Evolutionary conservation across 2,329 filamentous ascomycete species (phyloP).

Genomic region (Ophiostoma triangulosporum): DNA sequence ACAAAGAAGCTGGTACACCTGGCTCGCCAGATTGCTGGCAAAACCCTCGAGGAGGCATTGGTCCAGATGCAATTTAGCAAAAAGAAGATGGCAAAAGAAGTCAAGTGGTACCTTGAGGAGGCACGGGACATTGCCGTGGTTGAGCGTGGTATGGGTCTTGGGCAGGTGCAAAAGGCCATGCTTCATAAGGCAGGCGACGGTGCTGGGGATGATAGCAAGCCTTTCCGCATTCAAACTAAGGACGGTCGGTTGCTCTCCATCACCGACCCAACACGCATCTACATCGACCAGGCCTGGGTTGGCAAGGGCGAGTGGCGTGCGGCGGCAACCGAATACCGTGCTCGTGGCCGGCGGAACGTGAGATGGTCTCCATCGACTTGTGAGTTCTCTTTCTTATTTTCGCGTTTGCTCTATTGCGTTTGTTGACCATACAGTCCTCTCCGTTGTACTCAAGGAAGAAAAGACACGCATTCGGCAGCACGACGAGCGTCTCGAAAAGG

Average conservation of each 20-base stretch:
- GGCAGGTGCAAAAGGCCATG: constrained; percentile 23
- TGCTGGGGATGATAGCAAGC: constrained; percentile 22
- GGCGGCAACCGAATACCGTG: constrained; percentile 55
- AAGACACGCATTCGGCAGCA: constrained; percentile 72
- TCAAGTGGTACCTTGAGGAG: constrained; percentile 64
- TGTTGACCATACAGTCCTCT: constrained; percentile 41
- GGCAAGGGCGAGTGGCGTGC: constrained; percentile 48
- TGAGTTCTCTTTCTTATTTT: constrained; percentile 31
- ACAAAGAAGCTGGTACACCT: constrained; percentile 85
- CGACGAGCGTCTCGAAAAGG: constrained; percentile 64
- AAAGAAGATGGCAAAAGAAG: constrained; percentile 79
- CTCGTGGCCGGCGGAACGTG: constrained; percentile 54
- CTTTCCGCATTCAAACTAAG: constrained; percentile 54
- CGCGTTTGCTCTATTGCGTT: constrained; percentile 13
- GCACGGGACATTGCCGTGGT: constrained; percentile 73
- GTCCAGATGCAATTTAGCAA: constrained; percentile 89
- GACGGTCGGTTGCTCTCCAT: constrained; percentile 61
- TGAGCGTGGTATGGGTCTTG: constrained; percentile 71
- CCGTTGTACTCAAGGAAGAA: constrained; percentile 82
- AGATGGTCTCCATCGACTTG: constrained; percentile 51
- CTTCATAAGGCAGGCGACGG: constrained; percentile 15
- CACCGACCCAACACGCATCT: constrained; percentile 65
- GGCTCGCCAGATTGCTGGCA: constrained; percentile 79
- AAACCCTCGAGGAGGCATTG: constrained; percentile 87
- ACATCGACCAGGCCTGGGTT: constrained; percentile 88